Percentiles rank a stretch among this genome's conserved stretches.
Conservation (phyloP, 768 basidiomycete species). For the Tulasnella calospora region DNA sequence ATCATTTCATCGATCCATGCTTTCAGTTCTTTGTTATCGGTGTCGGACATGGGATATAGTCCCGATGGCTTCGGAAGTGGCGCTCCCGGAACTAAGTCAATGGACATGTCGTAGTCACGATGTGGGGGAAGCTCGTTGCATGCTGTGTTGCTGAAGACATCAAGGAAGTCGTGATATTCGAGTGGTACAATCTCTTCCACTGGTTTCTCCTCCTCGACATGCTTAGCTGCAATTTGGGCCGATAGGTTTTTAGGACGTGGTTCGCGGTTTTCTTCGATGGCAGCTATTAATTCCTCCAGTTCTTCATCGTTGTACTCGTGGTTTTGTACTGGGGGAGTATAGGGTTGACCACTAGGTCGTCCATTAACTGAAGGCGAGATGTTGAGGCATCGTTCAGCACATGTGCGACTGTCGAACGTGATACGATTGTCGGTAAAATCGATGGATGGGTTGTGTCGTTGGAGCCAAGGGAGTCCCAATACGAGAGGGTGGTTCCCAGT, state of each 20-base stretch:
- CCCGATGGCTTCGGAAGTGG: slow-evolving; percentile 33
- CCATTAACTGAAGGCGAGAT: neutral
- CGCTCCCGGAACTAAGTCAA: slow-evolving; percentile 36
- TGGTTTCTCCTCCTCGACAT: neutral
- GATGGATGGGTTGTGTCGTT: neutral
- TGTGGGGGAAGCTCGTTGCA: slow-evolving; percentile 39
- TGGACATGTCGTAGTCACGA: slow-evolving; percentile 39
- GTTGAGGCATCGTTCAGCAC: neutral
- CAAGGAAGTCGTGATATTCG: slow-evolving; percentile 35
- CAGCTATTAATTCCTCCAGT: neutral
- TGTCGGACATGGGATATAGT: slow-evolving; percentile 37
- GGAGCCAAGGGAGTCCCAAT: neutral
- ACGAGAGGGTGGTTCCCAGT: neutral
- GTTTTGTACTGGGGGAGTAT: neutral
- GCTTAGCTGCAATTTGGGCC: neutral
- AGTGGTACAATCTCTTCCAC: slow-evolving; percentile 31
- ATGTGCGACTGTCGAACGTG: neutral
- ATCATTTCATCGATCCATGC: slow-evolving; percentile 41
- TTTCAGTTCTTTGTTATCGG: slow-evolving; percentile 37
- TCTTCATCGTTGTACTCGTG: neutral
- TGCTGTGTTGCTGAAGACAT: slow-evolving; percentile 33
- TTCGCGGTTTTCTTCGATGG: neutral
- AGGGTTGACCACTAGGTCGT: neutral
- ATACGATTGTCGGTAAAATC: neutral
- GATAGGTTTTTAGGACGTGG: neutral